Percentiles rank a stretch among this genome's conserved stretches.
phyloP scores from a whole-genome alignment of 169 alveolate species.

The Cyclospora cayetanensis region DNA sequence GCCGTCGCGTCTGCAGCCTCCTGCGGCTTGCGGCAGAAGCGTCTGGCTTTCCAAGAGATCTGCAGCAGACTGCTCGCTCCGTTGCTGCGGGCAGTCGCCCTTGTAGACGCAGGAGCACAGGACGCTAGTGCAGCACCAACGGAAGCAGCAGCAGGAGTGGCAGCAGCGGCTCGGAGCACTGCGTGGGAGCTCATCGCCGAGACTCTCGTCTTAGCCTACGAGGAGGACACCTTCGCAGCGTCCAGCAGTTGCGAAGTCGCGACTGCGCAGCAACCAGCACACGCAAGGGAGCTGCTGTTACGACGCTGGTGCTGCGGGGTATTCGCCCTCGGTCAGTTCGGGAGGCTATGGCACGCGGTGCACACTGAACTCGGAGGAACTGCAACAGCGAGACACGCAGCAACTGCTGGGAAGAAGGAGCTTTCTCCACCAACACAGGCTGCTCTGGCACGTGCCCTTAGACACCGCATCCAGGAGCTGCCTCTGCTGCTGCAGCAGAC shows the following conservation, averaged over 20 bases:
- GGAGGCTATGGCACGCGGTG: not conserved
- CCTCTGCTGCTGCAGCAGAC: not conserved
- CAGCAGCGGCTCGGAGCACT: not conserved
- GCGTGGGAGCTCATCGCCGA: not conserved
- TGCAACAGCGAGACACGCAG: not conserved
- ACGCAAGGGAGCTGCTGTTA: not conserved
- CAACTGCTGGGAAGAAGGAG: not conserved
- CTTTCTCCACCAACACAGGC: not conserved
- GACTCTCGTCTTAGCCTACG: not conserved
- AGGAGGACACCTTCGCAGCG: not conserved
- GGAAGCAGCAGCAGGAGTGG: not conserved
- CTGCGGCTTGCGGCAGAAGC: not conserved
- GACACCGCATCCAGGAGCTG: not conserved
- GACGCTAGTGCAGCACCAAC: not conserved
- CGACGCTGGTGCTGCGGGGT: not conserved
- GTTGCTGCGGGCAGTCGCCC: not conserved
- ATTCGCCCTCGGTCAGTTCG: not conserved
- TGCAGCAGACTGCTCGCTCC: not conserved
- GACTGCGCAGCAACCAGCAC: not conserved
- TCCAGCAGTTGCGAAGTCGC: not conserved
- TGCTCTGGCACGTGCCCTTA: not conserved
- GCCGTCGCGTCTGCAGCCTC: too few relatives aligned
- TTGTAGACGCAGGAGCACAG: not conserved
- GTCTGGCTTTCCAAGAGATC: not conserved
- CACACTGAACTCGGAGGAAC: not conserved